Conservation (phyloP, 1,139 yeast species). For the Taphrina confusa region DNA sequence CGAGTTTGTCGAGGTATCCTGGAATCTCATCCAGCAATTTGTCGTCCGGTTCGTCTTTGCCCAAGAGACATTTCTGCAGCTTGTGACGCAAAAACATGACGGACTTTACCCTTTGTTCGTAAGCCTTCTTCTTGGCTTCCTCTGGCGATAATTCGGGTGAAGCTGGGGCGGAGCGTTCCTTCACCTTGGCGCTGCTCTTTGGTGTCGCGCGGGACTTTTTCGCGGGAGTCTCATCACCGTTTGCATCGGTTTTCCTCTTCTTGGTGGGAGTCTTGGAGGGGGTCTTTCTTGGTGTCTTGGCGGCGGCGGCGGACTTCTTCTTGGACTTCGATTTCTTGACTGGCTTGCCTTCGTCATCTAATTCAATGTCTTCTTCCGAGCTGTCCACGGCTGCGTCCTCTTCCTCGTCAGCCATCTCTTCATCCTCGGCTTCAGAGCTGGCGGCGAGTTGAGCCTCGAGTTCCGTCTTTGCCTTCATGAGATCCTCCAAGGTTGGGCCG, state of each 20-base stretch:
- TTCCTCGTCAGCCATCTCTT: conserved; percentile 4
- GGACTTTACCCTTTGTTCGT: conserved; percentile 25
- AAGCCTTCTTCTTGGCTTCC: conserved; percentile 10
- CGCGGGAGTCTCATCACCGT: conserved; percentile 8
- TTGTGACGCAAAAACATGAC: conserved; percentile 36
- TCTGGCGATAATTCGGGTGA: conserved; percentile 30
- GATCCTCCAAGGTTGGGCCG: conserved; percentile 17
- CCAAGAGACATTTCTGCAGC: conserved; percentile 33
- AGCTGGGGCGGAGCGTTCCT: conserved; percentile 15
- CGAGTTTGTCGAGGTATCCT: conserved; percentile 26
- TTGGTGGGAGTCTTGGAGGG: conserved; percentile 20
- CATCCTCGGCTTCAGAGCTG: conserved; percentile 3
- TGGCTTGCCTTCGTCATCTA: conserved; percentile 26
- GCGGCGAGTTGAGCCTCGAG: conserved; percentile 1
- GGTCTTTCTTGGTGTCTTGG: conserved; percentile 27
- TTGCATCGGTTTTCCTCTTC: conserved; percentile 23
- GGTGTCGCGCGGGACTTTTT: conserved; percentile 16
- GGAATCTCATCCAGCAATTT: conserved; percentile 21
- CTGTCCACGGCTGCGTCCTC: conserved; percentile 22
- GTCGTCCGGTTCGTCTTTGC: conserved; percentile 33
- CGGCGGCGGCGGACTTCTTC: conserved; percentile 17
- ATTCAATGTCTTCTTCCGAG: conserved; percentile 26
- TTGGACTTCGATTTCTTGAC: conserved; percentile 28
- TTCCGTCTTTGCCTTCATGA: conserved; percentile 13
- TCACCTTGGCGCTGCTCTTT: conserved; percentile 14